Evolutionary conservation across 768 basidiomycete genomes (phyloP).

Genomic region (Goffeauzyma gilvescens): DNA sequence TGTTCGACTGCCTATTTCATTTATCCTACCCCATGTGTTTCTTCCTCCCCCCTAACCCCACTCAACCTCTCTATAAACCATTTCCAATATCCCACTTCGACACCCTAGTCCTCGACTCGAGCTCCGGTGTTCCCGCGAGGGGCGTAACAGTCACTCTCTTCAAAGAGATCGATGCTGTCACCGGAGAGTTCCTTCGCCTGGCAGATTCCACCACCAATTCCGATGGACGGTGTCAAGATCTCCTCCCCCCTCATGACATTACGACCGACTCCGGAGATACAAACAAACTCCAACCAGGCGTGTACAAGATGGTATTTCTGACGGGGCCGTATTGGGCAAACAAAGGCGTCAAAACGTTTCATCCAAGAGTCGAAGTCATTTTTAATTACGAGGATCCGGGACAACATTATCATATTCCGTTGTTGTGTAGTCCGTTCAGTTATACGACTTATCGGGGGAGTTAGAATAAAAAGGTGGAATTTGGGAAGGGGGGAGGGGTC

Average conservation of each 20-base stretch:
- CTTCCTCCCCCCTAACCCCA: background rate
- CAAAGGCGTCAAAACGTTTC: conserved; percentile 51
- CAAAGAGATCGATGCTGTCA: conserved; percentile 39
- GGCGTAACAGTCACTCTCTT: conserved; percentile 51
- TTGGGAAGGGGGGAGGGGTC: too few relatives aligned
- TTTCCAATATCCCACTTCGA: too few relatives aligned
- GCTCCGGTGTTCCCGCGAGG: conserved; percentile 59
- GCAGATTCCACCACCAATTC: conserved; percentile 47
- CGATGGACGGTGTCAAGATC: conserved; percentile 62
- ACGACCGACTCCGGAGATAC: too few relatives aligned
- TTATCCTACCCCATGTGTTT: background rate
- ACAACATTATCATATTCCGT: conserved; percentile 77
- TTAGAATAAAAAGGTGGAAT: too few relatives aligned
- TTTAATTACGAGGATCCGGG: conserved; percentile 52
- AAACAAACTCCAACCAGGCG: conserved; percentile 40
- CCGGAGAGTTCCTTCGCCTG: conserved; percentile 39
- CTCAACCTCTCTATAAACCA: too few relatives aligned
- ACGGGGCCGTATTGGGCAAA: conserved; percentile 62
- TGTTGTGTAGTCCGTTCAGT: conserved; percentile 78
- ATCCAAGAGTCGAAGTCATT: conserved; percentile 77
- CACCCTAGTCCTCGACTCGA: conserved; percentile 59
- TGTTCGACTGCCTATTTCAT: background rate
- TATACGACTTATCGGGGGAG: conserved; percentile 90
- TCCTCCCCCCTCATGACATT: conserved; percentile 45
- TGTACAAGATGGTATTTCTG: conserved; percentile 72